These are phyloP conservation scores for Hippophae rhamnoides DNA, from an alignment of 306 rosid genomes.

Conservation along the genomic window DNA sequence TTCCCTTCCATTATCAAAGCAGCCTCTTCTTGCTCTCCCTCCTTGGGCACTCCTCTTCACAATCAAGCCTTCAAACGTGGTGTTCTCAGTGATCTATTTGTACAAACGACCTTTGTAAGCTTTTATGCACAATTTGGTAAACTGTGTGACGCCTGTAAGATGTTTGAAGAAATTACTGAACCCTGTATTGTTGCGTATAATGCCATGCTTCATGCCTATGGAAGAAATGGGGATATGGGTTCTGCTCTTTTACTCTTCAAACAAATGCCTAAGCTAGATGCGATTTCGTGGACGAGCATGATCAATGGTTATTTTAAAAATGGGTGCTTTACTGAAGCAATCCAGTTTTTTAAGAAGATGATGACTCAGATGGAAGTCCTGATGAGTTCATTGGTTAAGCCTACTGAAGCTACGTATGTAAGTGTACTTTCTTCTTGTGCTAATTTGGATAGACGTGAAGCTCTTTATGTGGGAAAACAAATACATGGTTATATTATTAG, in stretches of 20 bases:
- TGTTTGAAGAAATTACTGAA: constrained; percentile 61
- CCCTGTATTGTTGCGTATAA: constrained; percentile 46
- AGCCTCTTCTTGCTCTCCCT: constrained; percentile 14
- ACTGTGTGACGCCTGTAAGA: constrained; percentile 35
- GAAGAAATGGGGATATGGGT: constrained; percentile 48
- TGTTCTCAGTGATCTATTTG: constrained; percentile 37
- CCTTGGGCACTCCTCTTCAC: constrained; percentile 36
- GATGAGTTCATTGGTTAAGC: constrained; percentile 42
- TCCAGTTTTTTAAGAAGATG: constrained; percentile 43
- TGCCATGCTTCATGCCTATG: constrained; percentile 58
- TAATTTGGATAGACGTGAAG: constrained; percentile 33
- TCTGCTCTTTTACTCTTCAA: constrained; percentile 42
- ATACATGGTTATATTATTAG: constrained; percentile 40
- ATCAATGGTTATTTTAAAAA: constrained; percentile 49
- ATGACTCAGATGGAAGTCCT: no score
- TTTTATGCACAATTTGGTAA: constrained; percentile 21
- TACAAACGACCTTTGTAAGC: constrained; percentile 45
- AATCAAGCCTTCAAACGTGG: constrained; percentile 50
- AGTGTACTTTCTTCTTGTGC: constrained; percentile 56
- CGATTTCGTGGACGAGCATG: constrained; percentile 65
- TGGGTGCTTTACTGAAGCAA: constrained; percentile 34
- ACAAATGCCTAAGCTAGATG: constrained; percentile 41
- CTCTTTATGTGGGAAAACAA: constrained; percentile 53
- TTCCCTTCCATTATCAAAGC: constrained; percentile 60
- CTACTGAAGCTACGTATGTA: constrained; percentile 70